phyloP scores from a whole-genome alignment of 768 basidiomycete genomes.

The Phanerochaete sordida region DNA sequence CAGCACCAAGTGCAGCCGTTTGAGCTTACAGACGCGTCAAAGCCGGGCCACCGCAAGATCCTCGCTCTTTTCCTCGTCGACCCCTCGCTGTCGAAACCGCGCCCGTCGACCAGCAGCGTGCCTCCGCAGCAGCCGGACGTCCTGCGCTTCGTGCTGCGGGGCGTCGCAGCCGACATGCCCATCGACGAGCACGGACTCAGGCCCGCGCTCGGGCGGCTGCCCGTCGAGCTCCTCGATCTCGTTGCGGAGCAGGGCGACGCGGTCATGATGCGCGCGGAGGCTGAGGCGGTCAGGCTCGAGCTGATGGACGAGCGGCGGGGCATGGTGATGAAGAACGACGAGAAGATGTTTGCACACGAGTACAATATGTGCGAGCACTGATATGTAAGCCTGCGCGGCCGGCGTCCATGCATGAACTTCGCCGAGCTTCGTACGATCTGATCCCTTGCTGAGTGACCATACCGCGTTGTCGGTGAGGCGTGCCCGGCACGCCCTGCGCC shows the following conservation, averaged over 20 bases:
- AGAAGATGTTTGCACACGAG: constrained; percentile 6
- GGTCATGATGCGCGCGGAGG: constrained; percentile 10
- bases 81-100: constrained; percentile 22
- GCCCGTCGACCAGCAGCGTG: constrained; percentile 28
- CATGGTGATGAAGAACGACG: constrained; percentile 10
- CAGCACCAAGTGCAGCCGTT: constrained; percentile 36
- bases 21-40: constrained; percentile 26
- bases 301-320: constrained; percentile 19
- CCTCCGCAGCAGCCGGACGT: constrained; percentile 31
- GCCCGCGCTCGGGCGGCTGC: constrained; percentile 10
- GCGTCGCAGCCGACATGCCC: background rate
- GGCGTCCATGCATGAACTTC: too few relatives aligned
- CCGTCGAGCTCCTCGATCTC: constrained; percentile 15
- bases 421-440: too few relatives aligned
- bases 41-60: constrained; percentile 37
- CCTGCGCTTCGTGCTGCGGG: constrained; percentile 18
- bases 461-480: too few relatives aligned
- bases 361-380: constrained; percentile 17
- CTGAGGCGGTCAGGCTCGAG: constrained; percentile 11
- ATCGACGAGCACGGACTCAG: too few relatives aligned
- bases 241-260: constrained; percentile 8
- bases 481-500: too few relatives aligned
- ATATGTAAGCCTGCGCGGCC: too few relatives aligned
- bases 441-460: too few relatives aligned
- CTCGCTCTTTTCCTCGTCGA: constrained; percentile 37